Evolutionary conservation across 2,329 filamentous ascomycete species (phyloP), one percentile per base, ranked within the genome.

Genomic region (Purpureocillium lavendulum): DNA sequence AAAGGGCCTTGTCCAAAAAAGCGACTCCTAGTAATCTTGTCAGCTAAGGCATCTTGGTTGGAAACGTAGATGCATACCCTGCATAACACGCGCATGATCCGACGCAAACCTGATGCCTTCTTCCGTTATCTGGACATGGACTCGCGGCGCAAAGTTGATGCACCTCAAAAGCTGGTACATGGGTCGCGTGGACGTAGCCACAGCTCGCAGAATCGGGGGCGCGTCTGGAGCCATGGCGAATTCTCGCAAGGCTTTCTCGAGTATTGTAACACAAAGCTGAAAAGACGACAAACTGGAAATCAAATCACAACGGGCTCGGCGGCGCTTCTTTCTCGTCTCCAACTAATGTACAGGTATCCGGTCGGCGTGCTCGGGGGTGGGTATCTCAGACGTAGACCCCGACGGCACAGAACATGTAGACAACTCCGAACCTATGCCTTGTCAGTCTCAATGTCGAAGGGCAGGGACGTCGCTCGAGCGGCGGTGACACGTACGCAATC

Each of bases 391-490:
- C 87, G 80, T 98, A 97, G 59, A 98, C 92, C 61, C 92, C 92
- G 60, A 92, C 92, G 44, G 89, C 92, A 67, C 92, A 98, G 67
- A 98, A 97, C 84, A 96, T 95, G 68, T 92, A 96, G 34, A 98
- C 88, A 37, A 90, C 83, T 53, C 92, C 92, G 63, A 95, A 85
- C 37, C 90, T 96, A 57, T 10, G 17, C 29, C 6, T 30, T 5
- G 5, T 26, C 21, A 26, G 21, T 26, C 21, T 26, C 21, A 10
- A 26, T 5, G 21, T 6, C 21, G 21, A 26, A 26, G 10, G 21
- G 5, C 21, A n/a, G n/a, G n/a, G n/a, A n/a, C n/a, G n/a, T 26
- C 21, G 21, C 10, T 26, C 10, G 21, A 10, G 21, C 6, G 6
- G 10, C 38, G 35, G 29, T 30, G 26, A 30, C 30, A 67, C 86